phyloP scores from a whole-genome alignment of 2,329 filamentous ascomycete species.

The Blastomyces silverae region DNA sequence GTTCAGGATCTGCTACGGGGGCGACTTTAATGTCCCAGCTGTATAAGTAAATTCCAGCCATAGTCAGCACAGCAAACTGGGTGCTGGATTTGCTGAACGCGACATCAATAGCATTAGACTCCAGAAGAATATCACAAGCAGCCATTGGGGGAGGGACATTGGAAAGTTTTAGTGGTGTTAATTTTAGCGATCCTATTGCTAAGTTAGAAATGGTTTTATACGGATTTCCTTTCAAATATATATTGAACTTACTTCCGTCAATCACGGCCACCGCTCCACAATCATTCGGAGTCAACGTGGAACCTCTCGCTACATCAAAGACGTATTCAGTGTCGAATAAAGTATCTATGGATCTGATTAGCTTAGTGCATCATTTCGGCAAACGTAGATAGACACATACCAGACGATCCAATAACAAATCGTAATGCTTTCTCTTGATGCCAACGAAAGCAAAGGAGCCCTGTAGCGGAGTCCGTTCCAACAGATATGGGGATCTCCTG shows the following conservation, averaged over 20 bases:
- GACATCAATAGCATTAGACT: conserved; percentile 63
- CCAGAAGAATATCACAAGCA: conserved; percentile 61
- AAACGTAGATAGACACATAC: conserved; percentile 33
- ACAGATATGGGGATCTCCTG: conserved; percentile 61
- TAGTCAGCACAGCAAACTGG: conserved; percentile 65
- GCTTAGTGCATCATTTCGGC: neutral
- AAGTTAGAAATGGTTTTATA: conserved; percentile 23
- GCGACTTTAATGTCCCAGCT: conserved; percentile 54
- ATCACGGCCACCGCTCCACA: conserved; percentile 74
- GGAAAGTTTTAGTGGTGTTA: conserved; percentile 76
- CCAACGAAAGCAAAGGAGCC: conserved; percentile 51
- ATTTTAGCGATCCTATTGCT: conserved; percentile 55
- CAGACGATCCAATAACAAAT: conserved; percentile 51
- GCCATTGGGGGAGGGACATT: conserved; percentile 93
- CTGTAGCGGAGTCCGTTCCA: conserved; percentile 22
- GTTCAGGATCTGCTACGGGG: conserved; percentile 33
- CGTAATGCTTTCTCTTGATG: conserved; percentile 77
- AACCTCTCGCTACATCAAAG: conserved; percentile 61
- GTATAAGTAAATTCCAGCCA: conserved; percentile 60
- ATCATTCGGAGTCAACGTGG: conserved; percentile 64
- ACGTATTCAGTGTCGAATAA: conserved; percentile 60
- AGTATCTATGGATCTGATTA: conserved; percentile 30
- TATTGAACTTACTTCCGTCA: conserved; percentile 57
- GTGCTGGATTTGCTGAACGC: conserved; percentile 61
- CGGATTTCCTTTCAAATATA: conserved; percentile 9